Evolutionary conservation across 2,329 filamentous ascomycete genomes (phyloP), one percentile per base, ranked within the genome.

Genomic region (Pseudogymnoascus sp.): DNA sequence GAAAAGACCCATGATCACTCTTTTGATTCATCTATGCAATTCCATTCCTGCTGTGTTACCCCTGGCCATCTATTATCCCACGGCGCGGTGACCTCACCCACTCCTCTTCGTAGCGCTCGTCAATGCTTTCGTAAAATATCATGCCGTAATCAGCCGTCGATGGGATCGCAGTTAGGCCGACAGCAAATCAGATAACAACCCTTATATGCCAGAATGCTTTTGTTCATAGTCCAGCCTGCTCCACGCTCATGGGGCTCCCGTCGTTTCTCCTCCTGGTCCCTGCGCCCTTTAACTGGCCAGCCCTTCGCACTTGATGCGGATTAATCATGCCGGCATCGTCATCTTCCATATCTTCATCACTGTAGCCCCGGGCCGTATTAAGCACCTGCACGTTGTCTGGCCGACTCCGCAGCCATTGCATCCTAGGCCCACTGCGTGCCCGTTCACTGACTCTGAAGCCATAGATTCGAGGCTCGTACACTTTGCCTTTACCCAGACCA

Each of bases 391-490:
- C 79, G 69, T 96, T 84, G 12, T 79, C 78, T 0, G 94, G 94
- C 70, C 91, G 88, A 74, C 88, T 85, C 66, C 94, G 84, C 67
- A 99, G 77, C 94, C 94, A 99, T 71, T 92, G 91, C 94, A 99
- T 99, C 63, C 94, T 82, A 10, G 94, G 94, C 0, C 94, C 94
- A 21, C 89, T 91, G 66, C 89, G 84, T 39, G 94, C 90, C 61
- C 92, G 81, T 74, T 97, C 94, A 15, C 89, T 92, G 19, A 99
- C 94, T 63, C 88, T 84, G 77, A 99, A 99, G 26, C 94, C 94
- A 74, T 97, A 99, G 71, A 99, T 97, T 66, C 86, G 88, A 61
- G 94, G 91, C 71, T 96, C 90, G 74, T 97, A 97, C 68, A 96
- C 90, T 72, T 85, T 90, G 61, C 84, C 84, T 56, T 77, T 77